Conservation (phyloP, 352 stramenopile species). For the Phytophthora tentaculata region DNA sequence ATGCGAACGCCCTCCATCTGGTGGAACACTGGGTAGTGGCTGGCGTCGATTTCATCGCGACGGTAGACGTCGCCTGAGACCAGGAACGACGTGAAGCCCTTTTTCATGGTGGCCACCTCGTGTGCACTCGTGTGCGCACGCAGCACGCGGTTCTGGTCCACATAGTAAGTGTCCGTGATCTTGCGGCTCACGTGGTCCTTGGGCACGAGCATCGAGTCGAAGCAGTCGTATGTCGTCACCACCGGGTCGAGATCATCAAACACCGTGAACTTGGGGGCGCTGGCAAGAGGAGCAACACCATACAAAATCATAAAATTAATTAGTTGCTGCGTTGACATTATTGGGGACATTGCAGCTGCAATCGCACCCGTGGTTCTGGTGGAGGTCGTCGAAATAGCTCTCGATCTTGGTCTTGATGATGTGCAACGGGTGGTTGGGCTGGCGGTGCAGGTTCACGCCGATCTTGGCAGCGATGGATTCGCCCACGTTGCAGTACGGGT, state of each 20-base stretch:
- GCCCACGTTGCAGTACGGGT: slow-evolving; percentile 90
- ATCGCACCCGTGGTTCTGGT: slow-evolving; percentile 57
- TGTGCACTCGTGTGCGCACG: slow-evolving; percentile 94
- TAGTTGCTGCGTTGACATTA: background rate
- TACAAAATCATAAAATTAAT: slow-evolving; percentile 9
- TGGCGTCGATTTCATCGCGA: slow-evolving; percentile 98
- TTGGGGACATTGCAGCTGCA: background rate
- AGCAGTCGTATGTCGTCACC: slow-evolving; percentile 89
- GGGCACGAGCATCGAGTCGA: slow-evolving; percentile 93
- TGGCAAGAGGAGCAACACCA: slow-evolving; percentile 20
- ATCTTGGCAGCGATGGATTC: slow-evolving; percentile 90
- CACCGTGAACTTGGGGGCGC: slow-evolving; percentile 77
- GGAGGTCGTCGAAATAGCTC: slow-evolving; percentile 86
- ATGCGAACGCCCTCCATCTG: slow-evolving; percentile 98
- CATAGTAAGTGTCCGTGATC: slow-evolving; percentile 92
- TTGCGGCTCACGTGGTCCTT: slow-evolving; percentile 90
- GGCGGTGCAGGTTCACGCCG: slow-evolving; percentile 85
- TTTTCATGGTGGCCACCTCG: slow-evolving; percentile 92
- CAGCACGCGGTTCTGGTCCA: slow-evolving; percentile 82
- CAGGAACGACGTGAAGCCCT: slow-evolving; percentile 92
- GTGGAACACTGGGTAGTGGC: slow-evolving; percentile 99
- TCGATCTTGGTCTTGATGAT: slow-evolving; percentile 95
- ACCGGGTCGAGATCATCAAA: slow-evolving; percentile 90
- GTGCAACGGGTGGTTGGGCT: slow-evolving; percentile 89
- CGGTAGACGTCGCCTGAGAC: slow-evolving; percentile 97